Evolutionary conservation across 1,284 basidiomycete genomes (phyloP), one percentile per base, ranked within the genome.

Genomic region (Leccinum pachyderme): DNA sequence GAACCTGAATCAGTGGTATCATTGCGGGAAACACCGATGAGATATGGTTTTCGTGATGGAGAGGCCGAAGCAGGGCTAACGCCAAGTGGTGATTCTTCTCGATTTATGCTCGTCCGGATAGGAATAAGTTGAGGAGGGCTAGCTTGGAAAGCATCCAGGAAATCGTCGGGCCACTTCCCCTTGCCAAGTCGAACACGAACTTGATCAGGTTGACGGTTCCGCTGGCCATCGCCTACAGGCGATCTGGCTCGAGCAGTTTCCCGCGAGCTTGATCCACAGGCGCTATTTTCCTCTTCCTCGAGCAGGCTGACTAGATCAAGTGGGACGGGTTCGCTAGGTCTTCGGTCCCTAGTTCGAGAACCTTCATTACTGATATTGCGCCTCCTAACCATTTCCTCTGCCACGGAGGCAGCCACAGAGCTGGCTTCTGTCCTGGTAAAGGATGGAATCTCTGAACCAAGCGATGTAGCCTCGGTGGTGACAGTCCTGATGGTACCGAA

Each of bases 101-200:
- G 53, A 60, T 69, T 70, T 46, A 61, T 57, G 44, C 61, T 52
- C 46, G 61, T 61, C 56, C 66, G 70, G 61, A 66, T 64, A 57
- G 72, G 64, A 53, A 73, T 71, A 51, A 70, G 63, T 29, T 65
- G 72, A 4, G 68, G 47, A 46, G 69, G 49, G 31, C 45, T 65
- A 56, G 65, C 70, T 53, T 72, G 67, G 61, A 86, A 81, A 24
- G 75, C 82, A 63, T 83, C 81, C 54, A 89, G 67, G 65, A 89
- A 89, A 68, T 91, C 89, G 66, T 91, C 87, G 1, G 89, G 88
- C 87, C 87, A 90, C 69, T 87, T 89, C 54, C 86, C 88, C 69
- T 91, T 87, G 41, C 84, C 82, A 48, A 89, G 80, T 56, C 83
- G 79, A 60, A 89, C 73, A 57, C 72, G 72, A 54, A 67, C 61